Evolutionary conservation across 495 filamentous ascomycete species (phyloP), one percentile per base, ranked within the genome.

Genomic region (Aspergillus baeticus): DNA sequence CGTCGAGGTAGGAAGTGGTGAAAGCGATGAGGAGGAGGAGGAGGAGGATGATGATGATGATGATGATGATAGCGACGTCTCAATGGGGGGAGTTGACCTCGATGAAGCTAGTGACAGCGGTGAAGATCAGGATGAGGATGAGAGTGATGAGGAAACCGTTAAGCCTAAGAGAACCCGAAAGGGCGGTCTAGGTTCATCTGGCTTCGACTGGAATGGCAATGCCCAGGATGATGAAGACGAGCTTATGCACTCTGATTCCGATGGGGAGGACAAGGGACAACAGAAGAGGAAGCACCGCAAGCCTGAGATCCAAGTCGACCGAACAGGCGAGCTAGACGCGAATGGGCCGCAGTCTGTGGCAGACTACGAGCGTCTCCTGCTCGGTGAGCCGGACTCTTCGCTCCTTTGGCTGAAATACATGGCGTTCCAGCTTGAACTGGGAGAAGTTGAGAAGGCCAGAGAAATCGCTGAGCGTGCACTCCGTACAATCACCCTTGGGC

Each of bases 331-430:
- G 59, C 81, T 98, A 6, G 90, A 94, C 69, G 83, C 84, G 39
- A 82, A 92, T 57, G 95, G 92, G n/a, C 94, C 95, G 2, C 92
- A 94, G 69, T 91, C 90, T 2, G 82, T 87, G 15, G 86, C 87
- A 49, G 94, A 98, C 68, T 98, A 89, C 69, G 94, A 98, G 75
- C 89, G 94, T 49, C 85, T 96, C 46, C 82, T 98, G 37, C 84
- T 98, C 34, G 90, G 91, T 51, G 89, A 96, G 64, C 91, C 94
- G 1, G 88, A 98, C 66, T 89, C 87, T 7, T 95, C 94, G 1
- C 73, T 86, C 42, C 78, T 98, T 21, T 98, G 94, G 94, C 87
- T 96, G 47, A 81, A 87, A 58, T 98, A 97, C 74, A 96, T 98
- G 88, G 92, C 92, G 18, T 96, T 96, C 77, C 91, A 98, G 72